Evolutionary conservation across 139 green algal species (phyloP), one percentile per base, ranked within the genome.

Genomic region (Zygnema cylindricum): DNA sequence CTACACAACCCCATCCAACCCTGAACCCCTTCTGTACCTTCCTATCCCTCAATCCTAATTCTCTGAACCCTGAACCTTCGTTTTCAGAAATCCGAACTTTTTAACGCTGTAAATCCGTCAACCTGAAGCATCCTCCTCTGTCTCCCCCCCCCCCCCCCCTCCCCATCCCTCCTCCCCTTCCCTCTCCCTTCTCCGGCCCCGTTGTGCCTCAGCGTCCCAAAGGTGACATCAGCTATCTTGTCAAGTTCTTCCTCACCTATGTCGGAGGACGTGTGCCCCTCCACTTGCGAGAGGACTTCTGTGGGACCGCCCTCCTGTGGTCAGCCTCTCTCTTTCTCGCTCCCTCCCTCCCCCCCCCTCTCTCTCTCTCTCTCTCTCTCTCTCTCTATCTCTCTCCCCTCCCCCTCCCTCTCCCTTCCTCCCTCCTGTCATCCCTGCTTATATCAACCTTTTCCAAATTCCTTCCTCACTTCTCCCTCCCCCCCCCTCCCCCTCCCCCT

Each of bases 221-320:
- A 38, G 87, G 87, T 3, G 87, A 91, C 36, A 91, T 91, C 79
- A 91, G 87, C 79, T 91, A 91, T 73, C 77, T 91, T 69, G 23
- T 69, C 3, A 88, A 88, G 87, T 91, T 91, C 36, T 91, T 91
- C 55, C 79, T 91, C 21, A 88, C 36, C 32, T 91, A 91, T 39
- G 87, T 91, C 25, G 87, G 87, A 30, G 87, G 87, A 32, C 36
- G 87, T 0, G 49, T 88, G 2, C 87, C 87, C 1, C 55, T 88
- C 40, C 63, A 83, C 49, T 54, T 91, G 0, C 87, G 82, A 22
- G 87, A 91, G 63, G 87, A 91, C 79, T 91, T 91, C 35, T 91
- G 87, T 40, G 87, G 87, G 69, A 91, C 87, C 0, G 87, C 87
- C 0, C 79, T 91, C 35, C 81, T 91, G 23, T 88, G 87, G 87